Base-by-base conservation (phyloP, 176 grass and related monocot genomes). In the Oryza meridionalis region DNA sequence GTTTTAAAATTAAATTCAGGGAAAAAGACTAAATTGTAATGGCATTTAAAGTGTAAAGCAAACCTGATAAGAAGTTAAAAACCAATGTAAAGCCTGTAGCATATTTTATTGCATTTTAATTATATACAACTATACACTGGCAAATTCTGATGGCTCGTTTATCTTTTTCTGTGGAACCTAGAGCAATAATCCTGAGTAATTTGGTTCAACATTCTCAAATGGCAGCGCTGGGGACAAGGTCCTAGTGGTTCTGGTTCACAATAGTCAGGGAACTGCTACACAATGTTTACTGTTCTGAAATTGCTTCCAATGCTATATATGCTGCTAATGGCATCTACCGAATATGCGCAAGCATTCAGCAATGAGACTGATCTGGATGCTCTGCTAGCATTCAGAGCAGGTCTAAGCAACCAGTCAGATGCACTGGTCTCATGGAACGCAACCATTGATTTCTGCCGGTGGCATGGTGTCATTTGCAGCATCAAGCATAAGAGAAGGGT, bases 401-500 rank as follows among this genome's bases (percentile, higher is more conserved):
- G 79, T 9, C 46, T 81, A 42, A 70, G 16, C 32, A 5, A 0
- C 0, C 4, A 81, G 21, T 70, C 79, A 69, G 47, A 70, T 58
- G 7, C 29, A 70, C 21, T 81, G 17, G 65, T 12, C 32, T 81
- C 79, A 70, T 81, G 79, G 79, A 70, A 81, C 7, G 49, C 9
- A 81, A 81, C 66, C 46, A 70, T 67, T 37, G 66, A 81, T n/a
- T 70, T 81, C 66, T 81, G 79, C 47, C 2, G 24, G 12, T 81
- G 79, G 79, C 79, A 46, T 59, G 79, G 82, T 49, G 24, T 84
- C 71, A 77, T 72, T 31, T 77, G 71, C 63, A 84, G 82, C 21
- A 37, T 24, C n/a, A 77, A 19, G 55, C 12, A 84, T 59, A 70
- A 53, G 45, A 25, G 13, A 63, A 84, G 82, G 71, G 82, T 84